Evolutionary conservation across 2,329 filamentous ascomycete genomes (phyloP).

Genomic region (Thielaviopsis populi): DNA sequence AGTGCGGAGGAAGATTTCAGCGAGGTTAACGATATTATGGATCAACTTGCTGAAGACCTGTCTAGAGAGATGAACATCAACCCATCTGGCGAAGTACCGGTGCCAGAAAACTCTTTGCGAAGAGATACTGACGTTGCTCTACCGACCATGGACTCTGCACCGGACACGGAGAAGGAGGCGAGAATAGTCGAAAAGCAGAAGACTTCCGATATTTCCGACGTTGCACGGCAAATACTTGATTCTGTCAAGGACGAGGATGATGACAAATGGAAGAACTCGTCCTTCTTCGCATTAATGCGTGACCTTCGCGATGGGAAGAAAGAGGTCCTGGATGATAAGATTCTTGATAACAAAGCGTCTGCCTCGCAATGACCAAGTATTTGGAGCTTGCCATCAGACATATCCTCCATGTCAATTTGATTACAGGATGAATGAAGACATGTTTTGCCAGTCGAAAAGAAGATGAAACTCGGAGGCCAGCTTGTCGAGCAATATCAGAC

Average conservation of each 20-base stretch:
- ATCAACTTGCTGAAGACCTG: slow-evolving; percentile 29
- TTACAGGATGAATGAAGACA: background rate
- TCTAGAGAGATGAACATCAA: slow-evolving; percentile 17
- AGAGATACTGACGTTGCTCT: slow-evolving; percentile 13
- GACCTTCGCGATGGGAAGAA: slow-evolving; percentile 32
- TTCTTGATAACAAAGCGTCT: slow-evolving; percentile 22
- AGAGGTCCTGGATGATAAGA: slow-evolving; percentile 30
- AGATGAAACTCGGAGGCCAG: no score
- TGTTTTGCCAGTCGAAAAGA: background rate
- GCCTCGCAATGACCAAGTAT: background rate
- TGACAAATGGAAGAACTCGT: slow-evolving; percentile 33
- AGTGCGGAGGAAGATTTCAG: slow-evolving; percentile 22
- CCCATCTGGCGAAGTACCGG: background rate
- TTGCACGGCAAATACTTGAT: slow-evolving; percentile 29
- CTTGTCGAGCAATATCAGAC: no score
- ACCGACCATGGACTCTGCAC: slow-evolving; percentile 16
- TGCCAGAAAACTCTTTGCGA: slow-evolving; percentile 9
- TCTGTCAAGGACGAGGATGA: slow-evolving; percentile 31
- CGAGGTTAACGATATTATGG: slow-evolving; percentile 30
- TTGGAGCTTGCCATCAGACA: background rate
- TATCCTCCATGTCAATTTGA: background rate
- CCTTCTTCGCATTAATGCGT: slow-evolving; percentile 32
- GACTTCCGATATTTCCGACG: slow-evolving; percentile 27
- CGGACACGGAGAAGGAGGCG: slow-evolving; percentile 17
- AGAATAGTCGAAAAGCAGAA: slow-evolving; percentile 20